Evolutionary conservation across 2,329 filamentous ascomycete genomes (phyloP).

Genomic region (Cladophialophora psammophila): DNA sequence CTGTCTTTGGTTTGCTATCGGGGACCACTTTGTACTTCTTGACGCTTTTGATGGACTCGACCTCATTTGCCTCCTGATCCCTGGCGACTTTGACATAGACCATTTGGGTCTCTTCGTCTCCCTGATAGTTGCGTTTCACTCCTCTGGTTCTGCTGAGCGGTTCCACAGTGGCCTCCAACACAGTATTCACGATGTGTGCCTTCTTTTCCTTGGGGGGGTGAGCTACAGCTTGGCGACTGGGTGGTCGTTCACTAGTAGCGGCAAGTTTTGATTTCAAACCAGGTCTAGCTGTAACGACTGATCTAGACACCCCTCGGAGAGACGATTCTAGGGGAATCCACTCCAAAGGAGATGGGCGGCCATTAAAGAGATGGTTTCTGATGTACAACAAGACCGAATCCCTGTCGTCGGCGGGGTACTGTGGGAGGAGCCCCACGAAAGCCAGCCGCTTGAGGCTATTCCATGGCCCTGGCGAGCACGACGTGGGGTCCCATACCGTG

Average conservation of each 20-base stretch:
- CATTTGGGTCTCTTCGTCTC: not conserved
- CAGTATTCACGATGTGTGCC: not conserved
- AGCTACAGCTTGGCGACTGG: not conserved
- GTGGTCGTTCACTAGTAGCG: not conserved
- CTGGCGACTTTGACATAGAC: not conserved
- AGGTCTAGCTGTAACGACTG: not conserved
- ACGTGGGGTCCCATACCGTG: not conserved
- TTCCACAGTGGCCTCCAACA: not conserved
- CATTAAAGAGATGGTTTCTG: constrained; percentile 3
- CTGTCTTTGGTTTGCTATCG: not conserved
- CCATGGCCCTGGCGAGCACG: constrained; percentile 11
- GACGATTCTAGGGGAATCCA: not conserved
- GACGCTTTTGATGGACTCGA: not conserved
- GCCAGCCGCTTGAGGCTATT: constrained; percentile 3
- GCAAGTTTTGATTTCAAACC: not conserved
- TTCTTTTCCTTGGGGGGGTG: not conserved
- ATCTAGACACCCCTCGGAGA: not conserved
- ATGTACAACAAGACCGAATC: constrained; percentile 2
- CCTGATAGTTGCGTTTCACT: not conserved
- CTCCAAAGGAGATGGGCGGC: not conserved
- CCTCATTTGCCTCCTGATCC: not conserved
- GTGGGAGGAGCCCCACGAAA: constrained; percentile 1
- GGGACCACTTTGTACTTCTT: not conserved
- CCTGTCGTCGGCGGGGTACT: not conserved
- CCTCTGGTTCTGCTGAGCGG: constrained; percentile 1